Percentiles rank a stretch among this genome's conserved stretches.
These are phyloP conservation scores for Linnemannia schmuckeri DNA, from an alignment of 192 early-diverging fungal species.

Conservation along the genomic window DNA sequence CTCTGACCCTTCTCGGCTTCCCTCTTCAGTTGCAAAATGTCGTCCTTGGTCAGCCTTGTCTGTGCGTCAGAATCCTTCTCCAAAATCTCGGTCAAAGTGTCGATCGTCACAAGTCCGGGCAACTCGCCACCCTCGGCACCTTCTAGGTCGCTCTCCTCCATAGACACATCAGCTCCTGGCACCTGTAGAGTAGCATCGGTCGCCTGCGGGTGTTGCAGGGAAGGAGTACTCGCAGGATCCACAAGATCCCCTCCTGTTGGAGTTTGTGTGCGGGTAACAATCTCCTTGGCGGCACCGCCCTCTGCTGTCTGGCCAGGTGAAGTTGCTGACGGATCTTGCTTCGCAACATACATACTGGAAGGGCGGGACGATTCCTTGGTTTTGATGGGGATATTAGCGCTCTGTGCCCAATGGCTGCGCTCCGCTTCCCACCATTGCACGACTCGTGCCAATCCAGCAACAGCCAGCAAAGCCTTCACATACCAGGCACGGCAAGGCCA, in stretches of 20 bases:
- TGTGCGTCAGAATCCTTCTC: constrained; percentile 30
- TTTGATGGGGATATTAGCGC: constrained; percentile 36
- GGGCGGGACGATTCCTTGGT: constrained; percentile 44
- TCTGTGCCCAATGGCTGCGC: constrained; percentile 71
- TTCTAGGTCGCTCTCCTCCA: not conserved
- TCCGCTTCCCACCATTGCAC: constrained; percentile 87
- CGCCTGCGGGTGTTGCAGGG: not conserved
- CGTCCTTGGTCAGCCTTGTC: constrained; percentile 46
- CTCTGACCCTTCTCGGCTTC: constrained; percentile 78
- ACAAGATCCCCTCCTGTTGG: not conserved
- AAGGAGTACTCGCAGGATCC: not conserved
- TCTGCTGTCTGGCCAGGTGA: not conserved
- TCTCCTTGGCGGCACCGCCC: not conserved
- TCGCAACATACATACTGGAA: constrained; percentile 28
- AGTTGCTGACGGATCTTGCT: not conserved
- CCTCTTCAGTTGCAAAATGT: constrained; percentile 63
- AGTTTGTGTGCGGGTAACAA: no score
- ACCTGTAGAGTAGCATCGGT: not conserved
- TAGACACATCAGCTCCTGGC: not conserved
- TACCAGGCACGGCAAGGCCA: constrained; percentile 73
- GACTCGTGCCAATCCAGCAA: constrained; percentile 80
- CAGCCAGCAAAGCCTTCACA: constrained; percentile 77
- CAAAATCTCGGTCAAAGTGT: constrained; percentile 28
- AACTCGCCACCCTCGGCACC: constrained; percentile 6
- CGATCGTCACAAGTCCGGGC: constrained; percentile 29